Conservation (phyloP, 768 basidiomycete genomes). For the Trametes maxima region DNA sequence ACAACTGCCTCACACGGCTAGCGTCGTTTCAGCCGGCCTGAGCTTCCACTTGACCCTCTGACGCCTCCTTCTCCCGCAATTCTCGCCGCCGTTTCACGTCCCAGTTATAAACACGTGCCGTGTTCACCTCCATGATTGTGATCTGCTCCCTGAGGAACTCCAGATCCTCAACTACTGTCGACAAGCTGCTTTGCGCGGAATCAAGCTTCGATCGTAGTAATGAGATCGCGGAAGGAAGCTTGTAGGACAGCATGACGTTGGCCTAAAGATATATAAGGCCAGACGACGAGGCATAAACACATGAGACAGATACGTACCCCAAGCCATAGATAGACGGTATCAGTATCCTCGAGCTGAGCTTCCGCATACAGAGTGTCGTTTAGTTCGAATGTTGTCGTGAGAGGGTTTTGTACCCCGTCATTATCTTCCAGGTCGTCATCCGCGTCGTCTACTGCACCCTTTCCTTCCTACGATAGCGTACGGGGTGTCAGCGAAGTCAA, state of each 20-base stretch:
- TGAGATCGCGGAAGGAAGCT: slow-evolving; percentile 71
- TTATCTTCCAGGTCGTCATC: slow-evolving; percentile 61
- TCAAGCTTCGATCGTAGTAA: slow-evolving; percentile 77
- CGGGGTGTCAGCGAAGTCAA: neutral
- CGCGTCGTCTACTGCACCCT: slow-evolving; percentile 44
- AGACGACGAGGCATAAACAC: neutral
- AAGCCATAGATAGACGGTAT: slow-evolving; percentile 93
- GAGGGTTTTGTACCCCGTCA: slow-evolving; percentile 48
- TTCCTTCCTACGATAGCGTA: slow-evolving; percentile 54
- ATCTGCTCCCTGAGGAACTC: slow-evolving; percentile 94
- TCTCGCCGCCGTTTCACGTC: slow-evolving; percentile 85
- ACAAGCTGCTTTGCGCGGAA: slow-evolving; percentile 65
- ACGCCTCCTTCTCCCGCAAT: slow-evolving; percentile 44
- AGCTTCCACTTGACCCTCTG: slow-evolving; percentile 11
- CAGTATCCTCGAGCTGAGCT: slow-evolving; percentile 83
- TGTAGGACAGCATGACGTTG: slow-evolving; percentile 97
- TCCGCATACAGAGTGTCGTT: slow-evolving; percentile 96
- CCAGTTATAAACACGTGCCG: slow-evolving; percentile 95
- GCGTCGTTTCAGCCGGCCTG: neutral
- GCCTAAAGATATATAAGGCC: slow-evolving; percentile 57
- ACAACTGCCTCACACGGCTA: neutral
- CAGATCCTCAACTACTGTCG: slow-evolving; percentile 80
- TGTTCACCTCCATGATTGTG: slow-evolving; percentile 96
- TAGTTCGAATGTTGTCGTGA: slow-evolving; percentile 90
- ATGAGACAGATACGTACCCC: slow-evolving; percentile 60